Conservation (phyloP, 164 flowering plant genomes). For the Berberis thunbergii region DNA sequence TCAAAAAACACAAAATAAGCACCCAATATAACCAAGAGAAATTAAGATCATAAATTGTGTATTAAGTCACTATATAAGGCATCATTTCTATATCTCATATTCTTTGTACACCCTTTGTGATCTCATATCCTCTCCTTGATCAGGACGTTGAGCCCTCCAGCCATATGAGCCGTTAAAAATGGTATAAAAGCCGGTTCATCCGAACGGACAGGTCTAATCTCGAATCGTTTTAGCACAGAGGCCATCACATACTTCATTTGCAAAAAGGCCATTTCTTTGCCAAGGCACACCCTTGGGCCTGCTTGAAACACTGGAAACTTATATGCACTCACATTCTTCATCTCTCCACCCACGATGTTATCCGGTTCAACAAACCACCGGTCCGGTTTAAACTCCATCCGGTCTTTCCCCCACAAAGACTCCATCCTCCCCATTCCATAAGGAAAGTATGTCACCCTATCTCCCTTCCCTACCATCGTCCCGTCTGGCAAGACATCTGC, state of each 20-base stretch:
- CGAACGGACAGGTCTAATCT: slow-evolving; percentile 27
- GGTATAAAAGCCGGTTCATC: slow-evolving; percentile 38
- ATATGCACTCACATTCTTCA: slow-evolving; percentile 31
- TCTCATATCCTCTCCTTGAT: slow-evolving; percentile 11
- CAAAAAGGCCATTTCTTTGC: slow-evolving; percentile 77
- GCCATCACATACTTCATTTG: slow-evolving; percentile 83
- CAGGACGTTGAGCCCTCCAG: slow-evolving; percentile 42
- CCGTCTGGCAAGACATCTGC: slow-evolving; percentile 72
- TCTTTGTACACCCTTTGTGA: too few relatives aligned
- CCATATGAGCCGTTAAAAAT: slow-evolving; percentile 56
- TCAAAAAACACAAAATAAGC: too few relatives aligned
- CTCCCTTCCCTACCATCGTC: slow-evolving; percentile 37
- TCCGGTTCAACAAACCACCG: slow-evolving; percentile 44
- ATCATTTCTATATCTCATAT: too few relatives aligned
- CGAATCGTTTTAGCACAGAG: slow-evolving; percentile 44
- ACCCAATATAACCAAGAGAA: too few relatives aligned
- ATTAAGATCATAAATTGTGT: too few relatives aligned
- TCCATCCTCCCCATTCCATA: slow-evolving; percentile 92
- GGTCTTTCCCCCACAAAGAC: slow-evolving; percentile 45
- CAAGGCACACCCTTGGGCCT: slow-evolving; percentile 78
- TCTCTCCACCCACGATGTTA: slow-evolving; percentile 19
- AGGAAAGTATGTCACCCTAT: slow-evolving; percentile 45
- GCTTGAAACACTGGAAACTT: slow-evolving; percentile 63
- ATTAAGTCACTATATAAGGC: too few relatives aligned
- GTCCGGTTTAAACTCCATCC: slow-evolving; percentile 53